Percentiles rank a stretch among this genome's conserved stretches.
phyloP scores from a whole-genome alignment of 176 grass and related monocot genomes.

The Themeda triandra region DNA sequence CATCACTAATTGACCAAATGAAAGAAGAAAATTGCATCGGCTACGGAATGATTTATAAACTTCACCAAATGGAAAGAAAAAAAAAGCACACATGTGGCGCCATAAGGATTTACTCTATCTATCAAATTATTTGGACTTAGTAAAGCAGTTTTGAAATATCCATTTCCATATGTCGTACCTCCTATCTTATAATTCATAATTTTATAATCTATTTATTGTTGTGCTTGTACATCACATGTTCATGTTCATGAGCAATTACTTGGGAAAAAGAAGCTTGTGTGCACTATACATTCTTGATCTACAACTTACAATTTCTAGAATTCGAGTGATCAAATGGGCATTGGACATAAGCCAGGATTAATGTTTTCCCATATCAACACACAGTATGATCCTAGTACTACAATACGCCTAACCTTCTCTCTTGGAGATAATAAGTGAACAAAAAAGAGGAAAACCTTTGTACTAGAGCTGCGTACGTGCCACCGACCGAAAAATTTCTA shows the following conservation, averaged over 20 bases:
- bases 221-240: background rate
- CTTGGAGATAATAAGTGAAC: background rate
- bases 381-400: background rate
- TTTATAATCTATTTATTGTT: no score
- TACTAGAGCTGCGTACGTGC: background rate
- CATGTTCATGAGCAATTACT: background rate
- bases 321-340: background rate
- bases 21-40: background rate
- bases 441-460: background rate
- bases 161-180: no score
- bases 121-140: background rate
- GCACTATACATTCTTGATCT: background rate
- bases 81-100: background rate
- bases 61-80: background rate
- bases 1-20: background rate
- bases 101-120: background rate
- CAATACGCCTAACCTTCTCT: background rate
- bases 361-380: background rate
- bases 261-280: background rate
- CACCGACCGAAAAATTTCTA: constrained; percentile 29
- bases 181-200: no score
- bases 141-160: background rate
- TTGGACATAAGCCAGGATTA: background rate
- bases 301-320: background rate
- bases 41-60: background rate